Evolutionary conservation across 352 stramenopile genomes (phyloP).

Genomic region (Phytophthora lateralis): DNA sequence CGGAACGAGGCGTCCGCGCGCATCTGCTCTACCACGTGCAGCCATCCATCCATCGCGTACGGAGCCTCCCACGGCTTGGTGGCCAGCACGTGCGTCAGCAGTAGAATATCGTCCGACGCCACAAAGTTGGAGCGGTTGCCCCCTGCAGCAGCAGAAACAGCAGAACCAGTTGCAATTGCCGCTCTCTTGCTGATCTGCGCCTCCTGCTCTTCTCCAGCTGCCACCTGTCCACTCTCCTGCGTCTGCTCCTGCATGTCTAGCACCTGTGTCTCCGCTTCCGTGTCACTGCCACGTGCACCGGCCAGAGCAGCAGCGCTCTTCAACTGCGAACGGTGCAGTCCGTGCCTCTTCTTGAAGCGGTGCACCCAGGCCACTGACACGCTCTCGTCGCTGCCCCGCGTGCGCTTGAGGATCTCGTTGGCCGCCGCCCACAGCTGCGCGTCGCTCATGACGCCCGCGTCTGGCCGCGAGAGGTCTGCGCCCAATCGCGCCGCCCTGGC

Average conservation of each 20-base stretch:
- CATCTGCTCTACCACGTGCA: slow-evolving; percentile 27
- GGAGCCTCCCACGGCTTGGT: slow-evolving; percentile 32
- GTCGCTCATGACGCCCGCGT: slow-evolving; percentile 23
- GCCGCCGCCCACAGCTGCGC: slow-evolving; percentile 36
- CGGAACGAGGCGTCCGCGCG: slow-evolving; percentile 12
- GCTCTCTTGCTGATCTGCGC: slow-evolving; percentile 13
- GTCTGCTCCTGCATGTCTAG: slow-evolving; percentile 4
- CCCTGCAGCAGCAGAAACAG: not conserved
- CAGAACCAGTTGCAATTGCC: not conserved
- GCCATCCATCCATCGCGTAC: slow-evolving; percentile 37
- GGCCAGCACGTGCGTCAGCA: slow-evolving; percentile 30
- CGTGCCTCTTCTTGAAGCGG: slow-evolving; percentile 43
- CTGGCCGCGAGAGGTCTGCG: slow-evolving; percentile 9
- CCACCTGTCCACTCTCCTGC: not conserved
- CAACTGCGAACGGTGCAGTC: slow-evolving; percentile 33
- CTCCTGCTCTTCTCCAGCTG: not conserved
- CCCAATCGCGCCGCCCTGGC: slow-evolving; percentile 4
- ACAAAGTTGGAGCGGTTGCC: slow-evolving; percentile 31
- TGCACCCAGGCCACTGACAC: slow-evolving; percentile 41
- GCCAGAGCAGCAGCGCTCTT: slow-evolving; percentile 8
- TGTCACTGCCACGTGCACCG: not conserved
- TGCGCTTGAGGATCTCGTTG: slow-evolving; percentile 42
- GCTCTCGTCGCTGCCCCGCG: slow-evolving; percentile 24
- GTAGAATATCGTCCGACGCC: slow-evolving; percentile 35
- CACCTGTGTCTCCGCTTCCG: not conserved